Evolutionary conservation across 139 green algal genomes (phyloP).

Genomic region (Tetradesmus lagerheimii): DNA sequence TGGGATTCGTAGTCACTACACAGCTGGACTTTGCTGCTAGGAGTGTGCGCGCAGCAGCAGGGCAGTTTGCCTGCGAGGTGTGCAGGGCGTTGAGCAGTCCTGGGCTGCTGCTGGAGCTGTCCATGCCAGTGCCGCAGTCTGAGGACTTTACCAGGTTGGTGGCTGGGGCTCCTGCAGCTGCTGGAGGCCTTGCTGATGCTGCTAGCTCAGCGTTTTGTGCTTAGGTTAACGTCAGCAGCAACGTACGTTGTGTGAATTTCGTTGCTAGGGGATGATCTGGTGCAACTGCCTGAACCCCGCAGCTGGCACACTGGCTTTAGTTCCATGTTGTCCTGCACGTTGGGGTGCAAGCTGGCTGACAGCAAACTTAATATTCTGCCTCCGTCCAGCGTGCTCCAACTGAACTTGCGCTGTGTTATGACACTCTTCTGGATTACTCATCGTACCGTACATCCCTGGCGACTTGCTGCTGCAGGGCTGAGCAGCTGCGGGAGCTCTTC

Average conservation of each 20-base stretch:
- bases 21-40: conserved; percentile 21
- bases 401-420: too few species aligned
- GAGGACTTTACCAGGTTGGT: background rate
- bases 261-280: too few species aligned
- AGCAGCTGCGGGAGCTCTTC: background rate
- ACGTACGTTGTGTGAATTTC: too few species aligned
- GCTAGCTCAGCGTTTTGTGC: background rate
- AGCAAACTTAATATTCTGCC: too few species aligned
- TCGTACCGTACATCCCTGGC: too few species aligned
- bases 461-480: conserved; percentile 13
- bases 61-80: conserved; percentile 2
- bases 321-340: background rate
- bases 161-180: background rate
- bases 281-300: background rate
- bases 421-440: too few species aligned
- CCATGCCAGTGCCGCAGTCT: background rate
- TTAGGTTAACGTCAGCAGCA: too few species aligned
- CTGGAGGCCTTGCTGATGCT: background rate
- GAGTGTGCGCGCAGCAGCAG: background rate
- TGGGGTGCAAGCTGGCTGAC: background rate
- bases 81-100: conserved; percentile 31
- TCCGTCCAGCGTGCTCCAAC: too few species aligned
- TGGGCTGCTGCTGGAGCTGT: conserved; percentile 13
- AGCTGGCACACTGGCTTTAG: background rate
- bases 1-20: background rate